These are phyloP conservation scores for Nicotiana tomentosiformis DNA, from an alignment of 257 asterid genomes.

Conservation along the genomic window DNA sequence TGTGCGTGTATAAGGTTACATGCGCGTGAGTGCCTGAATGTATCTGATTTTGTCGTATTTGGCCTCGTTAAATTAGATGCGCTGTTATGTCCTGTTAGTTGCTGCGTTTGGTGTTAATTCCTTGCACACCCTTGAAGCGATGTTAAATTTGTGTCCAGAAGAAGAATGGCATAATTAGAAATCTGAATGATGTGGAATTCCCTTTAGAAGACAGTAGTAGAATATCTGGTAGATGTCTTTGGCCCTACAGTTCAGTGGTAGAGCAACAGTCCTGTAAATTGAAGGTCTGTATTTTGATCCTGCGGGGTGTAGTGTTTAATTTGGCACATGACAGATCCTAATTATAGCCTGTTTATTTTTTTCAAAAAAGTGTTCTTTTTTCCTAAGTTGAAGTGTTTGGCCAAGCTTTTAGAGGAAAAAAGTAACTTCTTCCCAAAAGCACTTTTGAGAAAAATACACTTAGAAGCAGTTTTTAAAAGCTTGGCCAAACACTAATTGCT, in stretches of 20 bases:
- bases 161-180: not conserved
- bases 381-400: too few species aligned
- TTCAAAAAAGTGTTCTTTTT: too few species aligned
- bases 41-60: not conserved
- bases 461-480: too few species aligned
- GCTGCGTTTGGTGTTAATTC: not conserved
- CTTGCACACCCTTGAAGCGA: not conserved
- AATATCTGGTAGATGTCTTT: not conserved
- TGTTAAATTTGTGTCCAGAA: not conserved
- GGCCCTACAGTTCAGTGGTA: not conserved
- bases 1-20: not conserved
- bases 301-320: not conserved
- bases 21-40: not conserved
- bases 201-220: not conserved
- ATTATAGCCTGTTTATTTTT: too few species aligned
- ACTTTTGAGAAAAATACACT: too few species aligned
- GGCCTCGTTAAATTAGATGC: not conserved
- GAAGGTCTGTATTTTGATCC: not conserved
- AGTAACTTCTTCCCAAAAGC: too few species aligned
- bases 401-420: too few species aligned
- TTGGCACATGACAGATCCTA: not conserved
- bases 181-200: not conserved
- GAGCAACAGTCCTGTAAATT: not conserved
- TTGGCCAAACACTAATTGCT: too few species aligned
- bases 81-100: not conserved